phyloP scores from a whole-genome alignment of 257 asterid species.

The Lantana camara region DNA sequence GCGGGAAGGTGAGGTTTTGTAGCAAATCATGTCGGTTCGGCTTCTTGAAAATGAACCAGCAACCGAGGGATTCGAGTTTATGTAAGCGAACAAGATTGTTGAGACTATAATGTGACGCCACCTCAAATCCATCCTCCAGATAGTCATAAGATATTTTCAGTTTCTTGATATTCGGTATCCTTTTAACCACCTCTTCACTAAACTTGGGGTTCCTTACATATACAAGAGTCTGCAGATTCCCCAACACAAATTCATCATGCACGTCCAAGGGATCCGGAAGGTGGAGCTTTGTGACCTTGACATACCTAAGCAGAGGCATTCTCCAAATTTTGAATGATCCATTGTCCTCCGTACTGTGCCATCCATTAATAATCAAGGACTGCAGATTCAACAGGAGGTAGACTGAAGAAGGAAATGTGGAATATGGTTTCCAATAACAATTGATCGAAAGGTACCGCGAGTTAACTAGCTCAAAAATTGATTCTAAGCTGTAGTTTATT shows the following conservation, averaged over 20 bases:
- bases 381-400: slow-evolving; percentile 1
- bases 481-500: no score
- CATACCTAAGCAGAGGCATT: no score
- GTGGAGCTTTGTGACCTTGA: neutral
- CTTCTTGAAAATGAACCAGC: neutral
- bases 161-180: neutral
- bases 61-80: neutral
- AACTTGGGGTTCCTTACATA: neutral
- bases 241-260: neutral
- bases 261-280: neutral
- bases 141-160: no score
- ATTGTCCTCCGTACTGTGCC: no score
- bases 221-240: neutral
- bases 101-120: neutral
- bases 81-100: no score
- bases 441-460: no score
- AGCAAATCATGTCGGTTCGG: no score
- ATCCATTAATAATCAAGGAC: neutral
- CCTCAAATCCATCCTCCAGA: no score
- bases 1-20: no score
- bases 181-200: no score
- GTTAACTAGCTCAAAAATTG: no score
- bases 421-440: no score
- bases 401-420: neutral
- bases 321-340: neutral